These are phyloP conservation scores for Lipomyces orientalis DNA, from an alignment of 805 yeast genomes.

Conservation along the genomic window DNA sequence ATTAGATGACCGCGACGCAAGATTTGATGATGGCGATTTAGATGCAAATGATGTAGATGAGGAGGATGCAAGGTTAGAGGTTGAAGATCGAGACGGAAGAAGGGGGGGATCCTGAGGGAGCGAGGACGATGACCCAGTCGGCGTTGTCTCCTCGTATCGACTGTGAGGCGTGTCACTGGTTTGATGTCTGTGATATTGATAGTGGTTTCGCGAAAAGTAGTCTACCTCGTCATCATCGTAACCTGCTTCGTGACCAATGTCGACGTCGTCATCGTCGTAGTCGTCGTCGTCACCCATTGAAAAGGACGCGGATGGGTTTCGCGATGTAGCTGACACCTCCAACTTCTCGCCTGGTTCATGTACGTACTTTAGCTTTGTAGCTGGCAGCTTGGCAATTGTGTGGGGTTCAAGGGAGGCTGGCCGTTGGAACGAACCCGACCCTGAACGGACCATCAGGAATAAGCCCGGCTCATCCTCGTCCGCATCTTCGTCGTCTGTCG, in stretches of 20 bases:
- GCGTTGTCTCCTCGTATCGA: constrained; percentile 13
- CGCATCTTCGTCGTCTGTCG: constrained; percentile 48
- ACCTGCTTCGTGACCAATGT: constrained; percentile 6
- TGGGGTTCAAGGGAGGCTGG: constrained; percentile 44
- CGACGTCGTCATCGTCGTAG: constrained; percentile 29
- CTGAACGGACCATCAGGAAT: constrained; percentile 59
- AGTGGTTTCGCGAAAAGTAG: background rate
- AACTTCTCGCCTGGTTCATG: constrained; percentile 48
- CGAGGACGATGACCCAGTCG: background rate
- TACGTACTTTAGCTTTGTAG: constrained; percentile 82
- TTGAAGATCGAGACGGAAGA: background rate
- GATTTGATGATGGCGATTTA: background rate
- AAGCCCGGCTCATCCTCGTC: constrained; percentile 74
- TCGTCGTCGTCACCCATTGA: constrained; percentile 35
- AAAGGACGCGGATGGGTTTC: constrained; percentile 14
- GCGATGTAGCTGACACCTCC: background rate
- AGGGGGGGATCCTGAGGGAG: background rate
- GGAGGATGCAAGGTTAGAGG: background rate
- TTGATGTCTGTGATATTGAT: background rate
- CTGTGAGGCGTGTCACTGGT: constrained; percentile 1
- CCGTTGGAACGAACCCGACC: constrained; percentile 44
- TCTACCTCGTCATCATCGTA: background rate
- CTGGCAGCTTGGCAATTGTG: constrained; percentile 80
- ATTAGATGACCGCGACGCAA: constrained; percentile 16
- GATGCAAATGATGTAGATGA: background rate